phyloP scores from a whole-genome alignment of 805 yeast species.

The Scheffersomyces spartinae region DNA sequence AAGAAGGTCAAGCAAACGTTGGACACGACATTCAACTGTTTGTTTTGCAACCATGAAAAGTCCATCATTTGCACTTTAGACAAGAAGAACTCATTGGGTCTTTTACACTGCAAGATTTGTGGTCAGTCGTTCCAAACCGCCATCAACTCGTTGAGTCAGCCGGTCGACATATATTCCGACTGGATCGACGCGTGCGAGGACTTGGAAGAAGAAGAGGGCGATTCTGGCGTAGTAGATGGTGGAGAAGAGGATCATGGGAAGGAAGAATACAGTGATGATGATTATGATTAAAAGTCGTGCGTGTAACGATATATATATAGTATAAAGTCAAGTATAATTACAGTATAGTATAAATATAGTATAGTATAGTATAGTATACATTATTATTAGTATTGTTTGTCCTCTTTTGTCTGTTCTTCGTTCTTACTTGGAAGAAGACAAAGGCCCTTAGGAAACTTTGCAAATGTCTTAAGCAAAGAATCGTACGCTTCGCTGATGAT shows the following conservation, averaged over 20 bases:
- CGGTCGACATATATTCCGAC: conserved; percentile 90
- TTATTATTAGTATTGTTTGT: no score
- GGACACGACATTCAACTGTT: conserved; percentile 77
- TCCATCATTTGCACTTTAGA: conserved; percentile 83
- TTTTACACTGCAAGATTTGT: conserved; percentile 80
- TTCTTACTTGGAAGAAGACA: no score
- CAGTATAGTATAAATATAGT: no score
- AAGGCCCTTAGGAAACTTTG: no score
- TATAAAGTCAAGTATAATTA: no score
- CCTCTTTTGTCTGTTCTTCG: no score
- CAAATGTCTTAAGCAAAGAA: no score
- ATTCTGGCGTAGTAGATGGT: conserved; percentile 8
- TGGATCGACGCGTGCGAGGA: conserved; percentile 97
- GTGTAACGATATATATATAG: no score
- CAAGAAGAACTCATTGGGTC: conserved; percentile 76
- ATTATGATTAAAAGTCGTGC: no score
- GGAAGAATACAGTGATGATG: conserved; percentile 26
- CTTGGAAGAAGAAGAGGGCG: conserved; percentile 55
- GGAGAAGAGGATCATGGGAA: conserved; percentile 12
- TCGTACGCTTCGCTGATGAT: no score
- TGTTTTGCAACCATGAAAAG: conserved; percentile 92
- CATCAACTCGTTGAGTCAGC: conserved; percentile 73
- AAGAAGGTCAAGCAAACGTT: conserved; percentile 67
- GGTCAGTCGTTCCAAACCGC: conserved; percentile 89
- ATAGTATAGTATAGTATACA: no score